A percentile compares a stretch with the other conserved stretches of the same genome.
phyloP scores from a whole-genome alignment of 2,329 filamentous ascomycete genomes.

The Nothomitra cinnamomea region DNA sequence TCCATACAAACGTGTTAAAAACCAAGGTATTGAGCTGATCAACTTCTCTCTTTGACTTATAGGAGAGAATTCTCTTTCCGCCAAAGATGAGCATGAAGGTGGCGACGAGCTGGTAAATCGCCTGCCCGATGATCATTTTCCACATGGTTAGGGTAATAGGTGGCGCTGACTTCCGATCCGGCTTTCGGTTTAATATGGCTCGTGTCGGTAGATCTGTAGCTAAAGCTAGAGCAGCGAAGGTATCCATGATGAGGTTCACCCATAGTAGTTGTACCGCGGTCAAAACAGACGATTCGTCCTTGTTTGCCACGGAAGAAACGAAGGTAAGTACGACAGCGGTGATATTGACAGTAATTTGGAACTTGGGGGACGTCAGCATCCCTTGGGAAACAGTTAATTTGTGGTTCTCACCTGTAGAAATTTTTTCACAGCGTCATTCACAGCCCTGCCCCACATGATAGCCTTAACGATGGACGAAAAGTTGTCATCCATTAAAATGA shows the following conservation, averaged over 20 bases:
- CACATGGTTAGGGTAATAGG: slow-evolving; percentile 87
- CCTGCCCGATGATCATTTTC: slow-evolving; percentile 97
- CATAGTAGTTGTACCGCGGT: slow-evolving; percentile 84
- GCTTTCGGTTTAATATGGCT: slow-evolving; percentile 64
- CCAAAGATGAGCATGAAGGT: slow-evolving; percentile 76
- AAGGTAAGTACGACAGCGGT: slow-evolving; percentile 81
- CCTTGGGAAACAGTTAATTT: slow-evolving; percentile 6
- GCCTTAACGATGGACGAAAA: slow-evolving; percentile 46
- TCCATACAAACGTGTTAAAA: slow-evolving; percentile 98
- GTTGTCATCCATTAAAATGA: slow-evolving; percentile 46
- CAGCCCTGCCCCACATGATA: slow-evolving; percentile 43
- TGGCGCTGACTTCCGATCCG: slow-evolving; percentile 54
- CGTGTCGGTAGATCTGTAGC: slow-evolving; percentile 77
- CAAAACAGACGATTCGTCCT: slow-evolving; percentile 54
- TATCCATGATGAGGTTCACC: slow-evolving; percentile 98
- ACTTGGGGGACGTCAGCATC: slow-evolving; percentile 26
- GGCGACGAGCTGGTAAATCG: slow-evolving; percentile 67
- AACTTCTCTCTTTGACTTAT: slow-evolving; percentile 28
- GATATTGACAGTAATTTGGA: slow-evolving; percentile 77
- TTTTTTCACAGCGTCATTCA: slow-evolving; percentile 37
- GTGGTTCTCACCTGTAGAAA: slow-evolving; percentile 22
- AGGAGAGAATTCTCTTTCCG: slow-evolving; percentile 41
- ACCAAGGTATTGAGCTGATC: slow-evolving; percentile 61
- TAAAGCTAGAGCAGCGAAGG: slow-evolving; percentile 73
- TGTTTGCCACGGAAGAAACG: slow-evolving; percentile 62